phyloP scores from a whole-genome alignment of 1,284 basidiomycete species.

The Trichosporon ovoides region DNA sequence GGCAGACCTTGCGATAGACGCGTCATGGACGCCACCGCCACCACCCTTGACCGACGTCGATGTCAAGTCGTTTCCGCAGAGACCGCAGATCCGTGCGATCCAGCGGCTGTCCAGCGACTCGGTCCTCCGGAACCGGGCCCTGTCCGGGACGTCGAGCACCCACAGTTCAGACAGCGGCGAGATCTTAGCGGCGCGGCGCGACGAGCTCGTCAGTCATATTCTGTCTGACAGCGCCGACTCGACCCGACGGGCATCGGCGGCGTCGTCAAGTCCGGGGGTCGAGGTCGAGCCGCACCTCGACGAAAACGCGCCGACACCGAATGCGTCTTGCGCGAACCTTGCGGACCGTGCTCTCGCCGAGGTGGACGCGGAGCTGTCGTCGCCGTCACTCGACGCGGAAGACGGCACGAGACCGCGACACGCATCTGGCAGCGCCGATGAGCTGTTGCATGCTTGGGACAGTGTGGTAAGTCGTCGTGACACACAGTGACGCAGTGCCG shows the following conservation, averaged over 20 bases:
- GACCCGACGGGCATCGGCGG: conserved; percentile 1
- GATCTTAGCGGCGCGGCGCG: conserved; percentile 9
- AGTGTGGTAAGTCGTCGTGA: conserved; percentile 37
- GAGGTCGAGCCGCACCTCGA: conserved; percentile 16
- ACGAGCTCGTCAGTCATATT: conserved; percentile 16
- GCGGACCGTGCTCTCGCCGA: conserved; percentile 8
- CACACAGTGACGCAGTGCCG: not conserved
- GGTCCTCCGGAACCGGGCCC: not conserved
- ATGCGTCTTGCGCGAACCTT: conserved; percentile 14
- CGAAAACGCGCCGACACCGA: conserved; percentile 30
- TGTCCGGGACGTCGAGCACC: conserved; percentile 7
- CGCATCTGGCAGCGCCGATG: conserved; percentile 5
- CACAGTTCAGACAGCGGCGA: conserved; percentile 11
- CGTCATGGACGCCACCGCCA: not conserved
- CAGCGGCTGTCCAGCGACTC: conserved; percentile 36
- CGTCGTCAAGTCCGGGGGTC: not conserved
- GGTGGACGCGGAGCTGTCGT: not conserved
- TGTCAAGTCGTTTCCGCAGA: conserved; percentile 1
- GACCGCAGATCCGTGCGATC: conserved; percentile 27
- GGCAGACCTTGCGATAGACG: not conserved
- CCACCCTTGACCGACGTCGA: not conserved
- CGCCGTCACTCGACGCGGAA: not conserved
- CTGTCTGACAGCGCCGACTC: conserved; percentile 9
- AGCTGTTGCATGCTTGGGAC: conserved; percentile 40
- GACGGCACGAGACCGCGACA: conserved; percentile 2